These are phyloP conservation scores for Fusarium redolens DNA, from an alignment of 2,329 filamentous ascomycete species.

Conservation along the genomic window DNA sequence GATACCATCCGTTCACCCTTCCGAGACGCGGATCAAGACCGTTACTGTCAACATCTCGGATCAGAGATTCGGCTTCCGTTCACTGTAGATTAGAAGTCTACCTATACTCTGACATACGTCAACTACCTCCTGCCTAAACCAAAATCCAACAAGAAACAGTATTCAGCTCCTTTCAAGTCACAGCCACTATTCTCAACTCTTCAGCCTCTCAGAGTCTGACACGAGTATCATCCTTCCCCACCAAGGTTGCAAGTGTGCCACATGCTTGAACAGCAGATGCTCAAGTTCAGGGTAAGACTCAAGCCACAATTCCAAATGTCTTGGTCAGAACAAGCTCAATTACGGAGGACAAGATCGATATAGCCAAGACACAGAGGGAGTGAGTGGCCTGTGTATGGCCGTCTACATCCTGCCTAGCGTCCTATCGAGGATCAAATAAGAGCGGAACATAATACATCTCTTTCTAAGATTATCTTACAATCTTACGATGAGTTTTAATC, in stretches of 20 bases:
- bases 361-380: background rate
- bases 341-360: conserved; percentile 13
- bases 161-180: conserved; percentile 22
- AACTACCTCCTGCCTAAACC: conserved; percentile 11
- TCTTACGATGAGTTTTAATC: background rate
- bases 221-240: conserved; percentile 43
- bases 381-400: background rate
- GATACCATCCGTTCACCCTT: conserved; percentile 27
- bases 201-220: conserved; percentile 50
- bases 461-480: background rate
- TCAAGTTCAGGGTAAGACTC: conserved; percentile 13
- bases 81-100: background rate
- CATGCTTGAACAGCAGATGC: conserved; percentile 27
- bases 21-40: conserved; percentile 4
- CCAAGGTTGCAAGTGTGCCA: conserved; percentile 38
- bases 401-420: background rate
- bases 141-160: background rate
- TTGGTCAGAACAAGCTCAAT: conserved; percentile 7
- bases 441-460: background rate
- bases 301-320: conserved; percentile 24
- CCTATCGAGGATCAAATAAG: background rate
- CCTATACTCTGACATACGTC: conserved; percentile 20
- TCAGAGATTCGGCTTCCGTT: conserved; percentile 30
- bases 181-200: conserved; percentile 33
- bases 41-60: conserved; percentile 12